phyloP scores from a whole-genome alignment of 306 rosid species.

The Vigna unguiculata region DNA sequence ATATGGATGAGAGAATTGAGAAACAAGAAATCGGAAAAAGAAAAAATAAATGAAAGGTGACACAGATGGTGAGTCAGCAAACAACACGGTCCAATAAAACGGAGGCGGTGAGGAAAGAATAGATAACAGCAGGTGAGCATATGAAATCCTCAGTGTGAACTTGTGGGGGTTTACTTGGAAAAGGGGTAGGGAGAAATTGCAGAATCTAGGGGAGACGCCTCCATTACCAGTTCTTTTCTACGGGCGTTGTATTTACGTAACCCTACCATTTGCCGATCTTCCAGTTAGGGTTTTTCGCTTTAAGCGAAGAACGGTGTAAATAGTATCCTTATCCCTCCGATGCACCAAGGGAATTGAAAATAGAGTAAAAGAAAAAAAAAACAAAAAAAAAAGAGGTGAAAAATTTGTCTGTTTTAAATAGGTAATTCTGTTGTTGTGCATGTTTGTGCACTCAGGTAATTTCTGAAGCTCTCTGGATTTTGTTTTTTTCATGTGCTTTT shows the following conservation, averaged over 20 bases:
- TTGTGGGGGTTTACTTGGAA: constrained; percentile 27
- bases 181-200: constrained; percentile 31
- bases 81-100: constrained; percentile 41
- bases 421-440: constrained; percentile 33
- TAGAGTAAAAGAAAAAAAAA: background rate
- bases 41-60: background rate
- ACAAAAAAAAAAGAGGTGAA: background rate
- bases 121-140: background rate
- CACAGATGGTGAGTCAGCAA: background rate
- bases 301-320: background rate
- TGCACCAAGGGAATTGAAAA: background rate
- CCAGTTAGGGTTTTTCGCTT: constrained; percentile 21
- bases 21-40: background rate
- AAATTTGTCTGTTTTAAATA: background rate
- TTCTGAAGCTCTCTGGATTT: background rate
- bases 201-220: constrained; percentile 11
- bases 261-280: constrained; percentile 6
- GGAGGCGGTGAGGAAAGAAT: constrained; percentile 31
- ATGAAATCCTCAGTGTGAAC: background rate
- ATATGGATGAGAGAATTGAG: constrained; percentile 22
- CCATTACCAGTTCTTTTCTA: background rate
- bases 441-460: constrained; percentile 34
- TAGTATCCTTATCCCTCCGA: background rate
- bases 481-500: background rate
- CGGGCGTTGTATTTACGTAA: constrained; percentile 3